These are phyloP conservation scores for Forsythia suspensa DNA, from an alignment of 257 asterid genomes.

Conservation along the genomic window DNA sequence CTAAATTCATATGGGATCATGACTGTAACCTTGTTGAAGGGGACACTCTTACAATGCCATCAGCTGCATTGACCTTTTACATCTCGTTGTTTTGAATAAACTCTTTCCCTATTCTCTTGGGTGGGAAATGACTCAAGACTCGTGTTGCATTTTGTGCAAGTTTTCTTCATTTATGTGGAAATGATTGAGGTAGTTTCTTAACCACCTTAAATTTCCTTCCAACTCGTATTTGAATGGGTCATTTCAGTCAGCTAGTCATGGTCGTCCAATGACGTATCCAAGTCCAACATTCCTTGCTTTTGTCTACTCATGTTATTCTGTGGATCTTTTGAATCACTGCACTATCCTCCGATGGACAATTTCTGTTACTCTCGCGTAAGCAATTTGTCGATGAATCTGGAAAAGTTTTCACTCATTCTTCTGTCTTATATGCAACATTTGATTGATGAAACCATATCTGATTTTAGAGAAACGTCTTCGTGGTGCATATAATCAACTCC, in stretches of 20 bases:
- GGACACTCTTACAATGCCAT: not conserved
- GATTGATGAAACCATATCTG: constrained; percentile 7
- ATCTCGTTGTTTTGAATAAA: not conserved
- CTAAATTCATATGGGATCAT: not conserved
- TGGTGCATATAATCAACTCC: constrained; percentile 66
- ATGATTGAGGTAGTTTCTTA: not conserved
- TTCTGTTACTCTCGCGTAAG: not conserved
- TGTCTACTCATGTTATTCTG: not conserved
- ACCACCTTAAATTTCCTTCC: not conserved
- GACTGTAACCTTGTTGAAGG: not conserved
- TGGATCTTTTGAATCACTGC: not conserved
- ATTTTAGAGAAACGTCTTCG: constrained; percentile 82
- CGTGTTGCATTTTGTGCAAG: not conserved
- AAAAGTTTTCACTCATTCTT: not conserved
- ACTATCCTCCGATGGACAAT: not conserved
- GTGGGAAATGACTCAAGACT: too few species aligned
- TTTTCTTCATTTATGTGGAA: not conserved
- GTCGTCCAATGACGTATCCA: not conserved
- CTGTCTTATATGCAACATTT: not conserved
- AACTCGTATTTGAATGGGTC: not conserved
- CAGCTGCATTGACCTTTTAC: not conserved
- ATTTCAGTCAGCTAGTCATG: not conserved
- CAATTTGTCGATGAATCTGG: not conserved
- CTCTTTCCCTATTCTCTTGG: not conserved
- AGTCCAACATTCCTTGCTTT: not conserved